These are phyloP conservation scores for Termitomyces sp. DNA, from an alignment of 768 basidiomycete genomes.

Conservation along the genomic window DNA sequence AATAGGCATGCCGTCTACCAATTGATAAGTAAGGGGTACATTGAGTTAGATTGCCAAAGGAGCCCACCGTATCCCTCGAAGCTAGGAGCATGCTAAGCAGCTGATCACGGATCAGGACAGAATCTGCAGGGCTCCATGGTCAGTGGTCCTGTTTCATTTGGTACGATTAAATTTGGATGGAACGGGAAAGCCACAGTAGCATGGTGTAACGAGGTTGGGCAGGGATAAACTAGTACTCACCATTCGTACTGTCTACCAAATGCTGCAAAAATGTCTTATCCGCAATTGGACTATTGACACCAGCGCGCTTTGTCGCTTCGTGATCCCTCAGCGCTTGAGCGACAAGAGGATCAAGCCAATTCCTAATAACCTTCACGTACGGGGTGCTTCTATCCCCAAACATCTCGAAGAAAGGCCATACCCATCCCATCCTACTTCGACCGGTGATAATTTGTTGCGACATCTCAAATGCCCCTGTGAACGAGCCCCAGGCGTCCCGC, in stretches of 20 bases:
- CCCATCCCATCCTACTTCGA: conserved; percentile 45
- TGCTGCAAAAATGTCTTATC: conserved; percentile 67
- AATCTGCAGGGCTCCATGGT: conserved; percentile 37
- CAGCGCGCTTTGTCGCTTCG: conserved; percentile 29
- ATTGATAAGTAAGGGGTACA: no score
- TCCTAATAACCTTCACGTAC: conserved; percentile 46
- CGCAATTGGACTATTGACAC: conserved; percentile 31
- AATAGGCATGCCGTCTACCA: conserved; percentile 61
- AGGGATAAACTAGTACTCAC: conserved; percentile 27
- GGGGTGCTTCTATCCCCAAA: conserved; percentile 47
- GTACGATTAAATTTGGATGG: background rate
- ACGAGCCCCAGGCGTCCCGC: conserved; percentile 56
- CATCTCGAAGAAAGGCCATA: conserved; percentile 61
- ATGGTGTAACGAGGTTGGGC: background rate
- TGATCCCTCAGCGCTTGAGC: conserved; percentile 45
- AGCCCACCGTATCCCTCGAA: conserved; percentile 67
- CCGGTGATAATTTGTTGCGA: conserved; percentile 48
- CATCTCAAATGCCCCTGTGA: conserved; percentile 53
- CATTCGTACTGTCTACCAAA: conserved; percentile 59
- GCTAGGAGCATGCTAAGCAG: conserved; percentile 74
- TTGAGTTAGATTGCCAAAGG: background rate
- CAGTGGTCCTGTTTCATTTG: background rate
- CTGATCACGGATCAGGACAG: conserved; percentile 66
- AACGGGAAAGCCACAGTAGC: background rate
- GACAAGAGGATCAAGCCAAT: conserved; percentile 63